Conservation (phyloP, 176 grass and related monocot species). For the Elymus sibiricus region DNA sequence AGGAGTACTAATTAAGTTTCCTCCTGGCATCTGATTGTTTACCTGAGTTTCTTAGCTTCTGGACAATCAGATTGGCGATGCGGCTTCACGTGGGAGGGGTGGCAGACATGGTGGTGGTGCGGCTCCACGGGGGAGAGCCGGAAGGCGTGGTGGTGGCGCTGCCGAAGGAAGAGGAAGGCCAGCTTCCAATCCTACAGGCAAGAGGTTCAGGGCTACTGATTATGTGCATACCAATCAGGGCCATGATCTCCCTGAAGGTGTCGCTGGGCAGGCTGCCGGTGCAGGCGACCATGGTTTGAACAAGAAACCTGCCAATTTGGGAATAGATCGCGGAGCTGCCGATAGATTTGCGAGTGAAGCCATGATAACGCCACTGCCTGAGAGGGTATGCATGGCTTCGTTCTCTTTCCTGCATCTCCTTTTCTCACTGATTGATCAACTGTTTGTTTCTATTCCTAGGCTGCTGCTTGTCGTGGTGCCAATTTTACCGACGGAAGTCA, state of each 20-base stretch:
- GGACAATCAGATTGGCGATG: background rate
- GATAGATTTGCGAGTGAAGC: constrained; percentile 52
- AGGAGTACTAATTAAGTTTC: background rate
- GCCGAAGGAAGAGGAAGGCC: constrained; percentile 18
- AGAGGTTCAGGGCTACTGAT: constrained; percentile 25
- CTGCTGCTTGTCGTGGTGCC: background rate
- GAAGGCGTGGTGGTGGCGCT: background rate
- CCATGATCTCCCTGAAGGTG: background rate
- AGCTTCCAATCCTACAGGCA: constrained; percentile 16
- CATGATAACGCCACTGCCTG: constrained; percentile 36
- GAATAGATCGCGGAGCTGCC: constrained; percentile 43
- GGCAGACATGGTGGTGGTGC: constrained; percentile 19
- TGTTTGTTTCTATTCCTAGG: background rate
- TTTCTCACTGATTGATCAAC: background rate
- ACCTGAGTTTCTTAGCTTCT: constrained; percentile 2
- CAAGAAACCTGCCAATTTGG: constrained; percentile 7
- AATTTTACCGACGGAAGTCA: background rate
- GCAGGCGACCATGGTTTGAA: constrained; percentile 26
- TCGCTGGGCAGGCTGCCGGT: background rate
- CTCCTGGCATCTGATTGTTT: background rate
- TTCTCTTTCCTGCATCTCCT: background rate
- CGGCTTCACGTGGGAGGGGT: constrained; percentile 18
- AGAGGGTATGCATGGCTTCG: constrained; percentile 40
- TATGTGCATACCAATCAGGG: constrained; percentile 17
- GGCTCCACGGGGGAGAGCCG: constrained; percentile 12